phyloP scores from a whole-genome alignment of 192 early-diverging fungal species.

The Podila verticillata region DNA sequence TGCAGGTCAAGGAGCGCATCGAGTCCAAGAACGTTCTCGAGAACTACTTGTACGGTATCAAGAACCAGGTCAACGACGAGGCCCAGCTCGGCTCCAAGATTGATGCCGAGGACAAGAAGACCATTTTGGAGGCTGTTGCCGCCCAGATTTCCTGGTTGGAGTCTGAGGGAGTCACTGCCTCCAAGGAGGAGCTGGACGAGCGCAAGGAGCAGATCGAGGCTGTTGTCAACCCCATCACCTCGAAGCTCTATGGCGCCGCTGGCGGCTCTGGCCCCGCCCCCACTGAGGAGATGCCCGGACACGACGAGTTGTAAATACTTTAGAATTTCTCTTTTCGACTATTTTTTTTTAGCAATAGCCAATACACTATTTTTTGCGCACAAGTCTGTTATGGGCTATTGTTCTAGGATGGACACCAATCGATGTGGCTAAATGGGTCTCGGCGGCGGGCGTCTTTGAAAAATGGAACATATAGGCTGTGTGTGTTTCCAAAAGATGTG shows the following conservation, averaged over 20 bases:
- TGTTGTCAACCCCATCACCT: slow-evolving; percentile 92
- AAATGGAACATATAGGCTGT: too few species aligned
- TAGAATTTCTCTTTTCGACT: slow-evolving; percentile 9
- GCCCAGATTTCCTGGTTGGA: slow-evolving; percentile 80
- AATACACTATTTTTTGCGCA: too few species aligned
- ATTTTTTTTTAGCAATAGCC: slow-evolving; percentile 4
- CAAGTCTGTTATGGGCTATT: too few species aligned
- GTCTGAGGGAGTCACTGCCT: slow-evolving; percentile 78
- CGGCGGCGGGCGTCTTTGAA: too few species aligned
- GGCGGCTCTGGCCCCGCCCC: slow-evolving; percentile 67
- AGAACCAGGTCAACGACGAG: slow-evolving; percentile 88
- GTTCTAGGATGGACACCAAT: too few species aligned
- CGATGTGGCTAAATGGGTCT: too few species aligned
- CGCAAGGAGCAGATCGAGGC: slow-evolving; percentile 94
- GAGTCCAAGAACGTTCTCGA: slow-evolving; percentile 92
- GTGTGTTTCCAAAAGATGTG: too few species aligned
- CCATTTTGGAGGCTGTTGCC: slow-evolving; percentile 84
- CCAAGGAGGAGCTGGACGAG: slow-evolving; percentile 98
- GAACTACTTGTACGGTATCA: slow-evolving; percentile 91
- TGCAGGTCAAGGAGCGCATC: slow-evolving; percentile 81
- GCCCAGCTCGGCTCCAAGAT: slow-evolving; percentile 88
- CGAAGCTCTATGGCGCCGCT: slow-evolving; percentile 83
- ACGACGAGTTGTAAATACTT: slow-evolving; percentile 75
- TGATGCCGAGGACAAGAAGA: slow-evolving; percentile 88
- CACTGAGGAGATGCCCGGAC: slow-evolving; percentile 63